These are phyloP conservation scores for Epithele typhae DNA, from an alignment of 768 basidiomycete species.

Conservation along the genomic window DNA sequence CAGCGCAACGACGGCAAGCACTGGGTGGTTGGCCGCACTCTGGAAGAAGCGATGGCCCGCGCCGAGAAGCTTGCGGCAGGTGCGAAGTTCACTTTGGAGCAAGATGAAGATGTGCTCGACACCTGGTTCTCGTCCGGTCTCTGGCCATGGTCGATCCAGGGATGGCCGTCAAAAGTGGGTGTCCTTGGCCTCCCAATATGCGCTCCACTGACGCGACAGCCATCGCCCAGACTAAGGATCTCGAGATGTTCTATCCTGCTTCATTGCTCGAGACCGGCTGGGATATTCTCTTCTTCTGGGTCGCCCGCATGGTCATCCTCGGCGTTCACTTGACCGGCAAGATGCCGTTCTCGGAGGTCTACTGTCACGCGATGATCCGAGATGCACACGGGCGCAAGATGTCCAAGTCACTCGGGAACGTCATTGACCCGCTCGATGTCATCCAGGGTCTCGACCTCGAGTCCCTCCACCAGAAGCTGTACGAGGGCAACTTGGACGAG, in stretches of 20 bases:
- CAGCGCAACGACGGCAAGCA: constrained; percentile 66
- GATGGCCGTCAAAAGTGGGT: constrained; percentile 98
- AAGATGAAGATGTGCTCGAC: constrained; percentile 96
- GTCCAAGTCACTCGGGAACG: constrained; percentile 97
- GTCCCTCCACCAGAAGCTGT: constrained; percentile 76
- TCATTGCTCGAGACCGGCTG: constrained; percentile 94
- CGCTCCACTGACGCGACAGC: no score
- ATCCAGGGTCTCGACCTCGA: constrained; percentile 82
- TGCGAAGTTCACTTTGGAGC: constrained; percentile 66
- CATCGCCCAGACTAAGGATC: constrained; percentile 62
- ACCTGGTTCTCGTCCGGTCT: constrained; percentile 98
- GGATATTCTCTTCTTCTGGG: constrained; percentile 99
- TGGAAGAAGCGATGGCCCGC: constrained; percentile 72
- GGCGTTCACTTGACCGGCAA: constrained; percentile 84
- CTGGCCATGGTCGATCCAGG: constrained; percentile 97
- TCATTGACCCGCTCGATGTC: constrained; percentile 95
- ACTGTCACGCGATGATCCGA: constrained; percentile 98
- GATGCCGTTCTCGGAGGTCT: constrained; percentile 93
- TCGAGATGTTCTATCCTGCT: constrained; percentile 81
- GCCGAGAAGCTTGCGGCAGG: constrained; percentile 68
- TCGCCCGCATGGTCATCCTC: constrained; percentile 95
- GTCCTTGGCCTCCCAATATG: no score
- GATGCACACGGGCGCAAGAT: constrained; percentile 99
- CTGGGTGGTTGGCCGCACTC: constrained; percentile 88
- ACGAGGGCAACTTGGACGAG: constrained; percentile 89